A percentile compares a stretch with the other conserved stretches of the same genome.
Conservation (phyloP, 2,329 filamentous ascomycete genomes). For the Verticillium longisporum region DNA sequence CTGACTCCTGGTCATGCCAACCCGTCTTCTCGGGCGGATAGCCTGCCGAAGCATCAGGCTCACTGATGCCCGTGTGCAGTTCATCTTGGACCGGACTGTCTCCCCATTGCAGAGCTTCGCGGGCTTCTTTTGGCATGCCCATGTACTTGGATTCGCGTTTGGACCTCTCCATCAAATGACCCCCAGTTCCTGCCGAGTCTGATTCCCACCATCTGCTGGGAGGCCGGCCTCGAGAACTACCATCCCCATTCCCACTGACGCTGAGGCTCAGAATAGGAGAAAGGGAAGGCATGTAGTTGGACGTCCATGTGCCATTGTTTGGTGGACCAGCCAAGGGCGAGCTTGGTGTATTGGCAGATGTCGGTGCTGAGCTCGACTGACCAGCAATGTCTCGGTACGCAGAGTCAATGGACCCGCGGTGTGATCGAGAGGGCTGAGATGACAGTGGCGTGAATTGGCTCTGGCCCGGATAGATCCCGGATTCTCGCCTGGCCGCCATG, state of each 20-base stretch:
- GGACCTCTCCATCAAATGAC: constrained; percentile 62
- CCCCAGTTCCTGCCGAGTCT: constrained; percentile 62
- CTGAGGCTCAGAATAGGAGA: constrained; percentile 95
- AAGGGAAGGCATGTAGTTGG: constrained; percentile 67
- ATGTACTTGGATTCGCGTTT: constrained; percentile 96
- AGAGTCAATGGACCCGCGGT: constrained; percentile 43
- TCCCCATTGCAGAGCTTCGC: constrained; percentile 66
- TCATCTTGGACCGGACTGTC: constrained; percentile 33
- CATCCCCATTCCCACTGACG: constrained; percentile 71
- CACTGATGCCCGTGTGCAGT: constrained; percentile 27
- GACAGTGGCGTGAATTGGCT: constrained; percentile 50
- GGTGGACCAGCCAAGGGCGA: constrained; percentile 31
- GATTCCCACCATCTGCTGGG: constrained; percentile 95
- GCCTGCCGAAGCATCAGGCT: constrained; percentile 33
- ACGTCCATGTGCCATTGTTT: constrained; percentile 41
- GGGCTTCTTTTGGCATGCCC: constrained; percentile 73
- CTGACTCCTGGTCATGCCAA: constrained; percentile 41
- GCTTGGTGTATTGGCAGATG: constrained; percentile 39
- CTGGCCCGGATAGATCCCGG: constrained; percentile 35
- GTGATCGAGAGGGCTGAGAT: constrained; percentile 41
- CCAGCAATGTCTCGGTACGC: constrained; percentile 29
- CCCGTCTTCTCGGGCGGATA: constrained; percentile 52
- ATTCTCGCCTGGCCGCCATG: constrained; percentile 45
- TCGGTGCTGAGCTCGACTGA: constrained; percentile 42
- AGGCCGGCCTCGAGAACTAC: constrained; percentile 78